phyloP scores from a whole-genome alignment of 164 flowering plant species.

The Stephania cephalantha region DNA sequence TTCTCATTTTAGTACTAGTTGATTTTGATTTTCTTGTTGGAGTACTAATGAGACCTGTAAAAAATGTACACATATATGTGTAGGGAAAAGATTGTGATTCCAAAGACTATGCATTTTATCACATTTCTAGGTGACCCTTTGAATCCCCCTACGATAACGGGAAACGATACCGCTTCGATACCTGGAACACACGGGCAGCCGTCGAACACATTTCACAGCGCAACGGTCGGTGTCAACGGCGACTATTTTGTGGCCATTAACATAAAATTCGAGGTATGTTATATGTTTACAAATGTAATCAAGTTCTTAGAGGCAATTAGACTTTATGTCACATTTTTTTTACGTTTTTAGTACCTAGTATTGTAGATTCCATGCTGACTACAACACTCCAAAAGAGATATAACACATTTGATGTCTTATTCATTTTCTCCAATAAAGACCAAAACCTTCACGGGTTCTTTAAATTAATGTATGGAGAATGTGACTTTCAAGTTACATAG shows the following conservation, averaged over 20 bases:
- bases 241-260: slow-evolving; percentile 60
- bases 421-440: too few relatives aligned
- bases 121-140: slow-evolving; percentile 48
- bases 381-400: background rate
- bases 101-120: slow-evolving; percentile 38
- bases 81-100: slow-evolving; percentile 62
- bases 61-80: background rate
- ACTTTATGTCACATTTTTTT: too few relatives aligned
- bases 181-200: slow-evolving; percentile 39
- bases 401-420: slow-evolving; percentile 2
- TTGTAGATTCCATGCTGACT: slow-evolving; percentile 3
- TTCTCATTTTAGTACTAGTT: too few relatives aligned
- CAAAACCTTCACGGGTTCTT: background rate
- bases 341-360: background rate
- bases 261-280: slow-evolving; percentile 60
- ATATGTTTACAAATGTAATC: too few relatives aligned
- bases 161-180: slow-evolving; percentile 54
- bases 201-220: slow-evolving; percentile 49
- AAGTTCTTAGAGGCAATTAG: too few relatives aligned
- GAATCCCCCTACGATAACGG: slow-evolving; percentile 56
- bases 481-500: background rate
- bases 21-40: background rate
- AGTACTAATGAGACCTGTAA: background rate
- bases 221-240: slow-evolving; percentile 59
- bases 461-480: background rate